A percentile compares a stretch with the other conserved stretches of the same genome.
These are phyloP conservation scores for Cercospora citrullina DNA, from an alignment of 2,329 filamentous ascomycete genomes.

Conservation along the genomic window DNA sequence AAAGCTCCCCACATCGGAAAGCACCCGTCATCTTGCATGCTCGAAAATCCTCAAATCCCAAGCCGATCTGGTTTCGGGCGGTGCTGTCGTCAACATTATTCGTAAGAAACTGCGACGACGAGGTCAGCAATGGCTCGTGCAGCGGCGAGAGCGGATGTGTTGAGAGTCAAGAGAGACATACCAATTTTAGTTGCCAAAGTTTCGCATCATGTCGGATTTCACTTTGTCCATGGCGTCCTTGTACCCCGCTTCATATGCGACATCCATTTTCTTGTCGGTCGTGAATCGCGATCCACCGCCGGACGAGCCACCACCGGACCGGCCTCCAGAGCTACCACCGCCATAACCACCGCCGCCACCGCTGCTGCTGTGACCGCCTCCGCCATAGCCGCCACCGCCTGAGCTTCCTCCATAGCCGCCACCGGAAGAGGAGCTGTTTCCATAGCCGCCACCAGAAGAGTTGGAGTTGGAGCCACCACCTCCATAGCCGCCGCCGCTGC, in stretches of 20 bases:
- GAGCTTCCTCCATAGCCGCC: constrained; percentile 9
- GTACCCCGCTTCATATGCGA: constrained; percentile 25
- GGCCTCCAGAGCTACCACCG: constrained; percentile 10
- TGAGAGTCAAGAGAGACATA: constrained; percentile 3
- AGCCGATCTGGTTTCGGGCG: constrained; percentile 10
- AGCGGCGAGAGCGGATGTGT: not conserved
- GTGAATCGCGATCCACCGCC: constrained; percentile 20
- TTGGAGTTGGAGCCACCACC: constrained; percentile 7
- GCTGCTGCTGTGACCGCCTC: not conserved
- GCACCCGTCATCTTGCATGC: constrained; percentile 13
- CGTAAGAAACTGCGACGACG: not conserved
- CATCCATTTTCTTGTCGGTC: constrained; percentile 24
- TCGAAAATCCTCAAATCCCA: not conserved
- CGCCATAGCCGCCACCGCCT: constrained; percentile 10
- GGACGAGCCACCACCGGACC: constrained; percentile 11
- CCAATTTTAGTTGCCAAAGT: constrained; percentile 18
- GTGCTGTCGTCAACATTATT: constrained; percentile 3
- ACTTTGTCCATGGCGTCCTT: constrained; percentile 27
- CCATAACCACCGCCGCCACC: not conserved
- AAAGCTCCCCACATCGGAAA: constrained; percentile 13
- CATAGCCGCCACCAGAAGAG: constrained; percentile 4
- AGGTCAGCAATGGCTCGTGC: constrained; percentile 2
- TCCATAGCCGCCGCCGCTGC: not conserved
- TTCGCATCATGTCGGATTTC: constrained; percentile 24
- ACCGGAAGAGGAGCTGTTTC: constrained; percentile 7